These are phyloP conservation scores for Malassezia caprae DNA, from an alignment of 1,284 basidiomycete genomes.

Conservation along the genomic window DNA sequence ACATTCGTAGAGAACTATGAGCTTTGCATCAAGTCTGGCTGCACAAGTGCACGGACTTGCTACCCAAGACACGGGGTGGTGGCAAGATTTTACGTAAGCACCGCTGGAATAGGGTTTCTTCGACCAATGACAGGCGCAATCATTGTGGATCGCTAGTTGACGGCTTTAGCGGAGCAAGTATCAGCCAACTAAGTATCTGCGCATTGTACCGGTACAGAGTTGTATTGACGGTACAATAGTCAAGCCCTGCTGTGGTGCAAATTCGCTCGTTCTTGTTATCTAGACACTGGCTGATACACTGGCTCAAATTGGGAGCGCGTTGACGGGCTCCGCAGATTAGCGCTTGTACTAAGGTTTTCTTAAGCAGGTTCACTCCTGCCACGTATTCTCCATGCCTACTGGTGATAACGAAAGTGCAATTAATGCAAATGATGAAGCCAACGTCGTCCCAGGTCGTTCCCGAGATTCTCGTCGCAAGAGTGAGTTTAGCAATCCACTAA, in stretches of 20 bases:
- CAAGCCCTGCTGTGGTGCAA: neutral
- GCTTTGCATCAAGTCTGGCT: neutral
- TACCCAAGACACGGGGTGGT: neutral
- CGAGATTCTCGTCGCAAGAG: neutral
- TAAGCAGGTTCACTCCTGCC: neutral
- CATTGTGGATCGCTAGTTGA: neutral
- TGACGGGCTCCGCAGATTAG: neutral
- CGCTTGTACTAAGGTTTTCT: neutral
- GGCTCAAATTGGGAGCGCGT: neutral
- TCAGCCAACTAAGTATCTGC: neutral
- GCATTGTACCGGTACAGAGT: neutral
- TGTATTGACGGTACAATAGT: neutral
- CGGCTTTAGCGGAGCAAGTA: neutral
- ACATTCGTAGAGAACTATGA: too few species aligned
- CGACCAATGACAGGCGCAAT: neutral
- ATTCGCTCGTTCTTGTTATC: neutral
- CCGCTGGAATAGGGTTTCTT: neutral
- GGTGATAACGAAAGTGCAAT: neutral
- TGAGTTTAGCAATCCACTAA: constrained; percentile 5
- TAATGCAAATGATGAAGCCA: neutral
- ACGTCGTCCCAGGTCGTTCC: neutral
- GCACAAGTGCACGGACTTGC: neutral
- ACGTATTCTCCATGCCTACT: neutral
- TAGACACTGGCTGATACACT: neutral
- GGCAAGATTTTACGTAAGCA: neutral